Evolutionary conservation across 768 basidiomycete species (phyloP).

Genomic region (Lepiota subincarnata): DNA sequence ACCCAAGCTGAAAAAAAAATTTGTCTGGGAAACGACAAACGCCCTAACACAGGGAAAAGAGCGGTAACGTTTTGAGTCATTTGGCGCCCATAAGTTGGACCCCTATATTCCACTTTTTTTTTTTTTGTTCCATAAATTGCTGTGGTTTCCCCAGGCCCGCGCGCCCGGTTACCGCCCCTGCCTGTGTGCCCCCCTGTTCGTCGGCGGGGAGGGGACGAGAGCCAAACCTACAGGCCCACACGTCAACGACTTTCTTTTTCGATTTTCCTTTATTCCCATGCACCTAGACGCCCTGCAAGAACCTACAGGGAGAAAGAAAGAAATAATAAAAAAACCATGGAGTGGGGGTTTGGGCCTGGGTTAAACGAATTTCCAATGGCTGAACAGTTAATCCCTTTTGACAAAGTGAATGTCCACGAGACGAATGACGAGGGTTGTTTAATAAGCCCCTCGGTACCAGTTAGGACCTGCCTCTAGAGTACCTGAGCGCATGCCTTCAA

Average conservation of each 20-base stretch:
- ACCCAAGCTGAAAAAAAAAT: too few species aligned
- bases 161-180: not conserved
- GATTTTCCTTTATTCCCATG: slow-evolving; percentile 10
- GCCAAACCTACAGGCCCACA: slow-evolving; percentile 1
- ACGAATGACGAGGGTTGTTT: too few species aligned
- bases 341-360: not conserved
- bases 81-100: too few species aligned
- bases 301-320: too few species aligned
- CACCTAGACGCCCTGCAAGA: not conserved
- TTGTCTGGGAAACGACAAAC: too few species aligned
- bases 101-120: too few species aligned
- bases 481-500: not conserved
- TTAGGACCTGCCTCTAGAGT: too few species aligned
- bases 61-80: too few species aligned
- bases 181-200: not conserved
- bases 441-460: too few species aligned
- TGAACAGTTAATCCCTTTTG: not conserved
- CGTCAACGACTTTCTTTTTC: slow-evolving; percentile 6
- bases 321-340: not conserved
- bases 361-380: not conserved
- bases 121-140: not conserved
- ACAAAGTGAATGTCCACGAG: too few species aligned
- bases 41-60: too few species aligned
- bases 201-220: not conserved
- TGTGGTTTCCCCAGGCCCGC: not conserved